Conservation (phyloP, 768 basidiomycete species). For the Phaffia australis region DNA sequence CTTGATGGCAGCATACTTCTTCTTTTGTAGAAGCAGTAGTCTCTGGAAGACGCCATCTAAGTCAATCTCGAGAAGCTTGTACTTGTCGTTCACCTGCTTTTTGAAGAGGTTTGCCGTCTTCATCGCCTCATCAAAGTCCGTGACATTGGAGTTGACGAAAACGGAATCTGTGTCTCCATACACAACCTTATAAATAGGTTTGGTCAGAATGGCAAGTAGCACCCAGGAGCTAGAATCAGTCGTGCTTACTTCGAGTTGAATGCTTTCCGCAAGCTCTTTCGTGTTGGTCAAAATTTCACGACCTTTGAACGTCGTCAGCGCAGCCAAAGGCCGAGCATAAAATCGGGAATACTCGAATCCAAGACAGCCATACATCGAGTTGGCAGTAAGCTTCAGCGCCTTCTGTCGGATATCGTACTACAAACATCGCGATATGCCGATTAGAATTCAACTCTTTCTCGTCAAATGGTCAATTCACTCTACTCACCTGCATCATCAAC, state of each 20-base stretch:
- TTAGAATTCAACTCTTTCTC: background rate
- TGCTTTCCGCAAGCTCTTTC: constrained; percentile 76
- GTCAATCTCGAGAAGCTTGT: constrained; percentile 92
- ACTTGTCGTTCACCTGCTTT: constrained; percentile 89
- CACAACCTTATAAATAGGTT: constrained; percentile 55
- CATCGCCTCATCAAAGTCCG: constrained; percentile 73
- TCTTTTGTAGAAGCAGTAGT: constrained; percentile 86
- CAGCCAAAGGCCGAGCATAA: constrained; percentile 91
- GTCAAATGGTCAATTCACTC: background rate
- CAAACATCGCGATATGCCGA: background rate
- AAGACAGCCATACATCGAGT: constrained; percentile 99
- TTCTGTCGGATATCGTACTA: constrained; percentile 96
- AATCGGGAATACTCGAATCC: constrained; percentile 95
- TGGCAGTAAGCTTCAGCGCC: constrained; percentile 93
- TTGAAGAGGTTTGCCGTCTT: constrained; percentile 88
- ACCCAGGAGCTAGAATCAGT: background rate
- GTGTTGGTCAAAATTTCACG: constrained; percentile 93
- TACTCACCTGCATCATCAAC: constrained; percentile 66
- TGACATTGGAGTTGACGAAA: constrained; percentile 92
- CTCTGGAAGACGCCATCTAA: constrained; percentile 89
- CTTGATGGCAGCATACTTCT: constrained; percentile 97
- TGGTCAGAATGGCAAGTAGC: background rate
- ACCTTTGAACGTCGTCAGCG: constrained; percentile 93
- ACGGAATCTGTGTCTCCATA: constrained; percentile 99
- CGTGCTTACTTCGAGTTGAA: constrained; percentile 69